Percentiles rank a stretch among this genome's conserved stretches.
These are phyloP conservation scores for Penicillium decumbens DNA, from an alignment of 2,329 filamentous ascomycete species.

Conservation along the genomic window DNA sequence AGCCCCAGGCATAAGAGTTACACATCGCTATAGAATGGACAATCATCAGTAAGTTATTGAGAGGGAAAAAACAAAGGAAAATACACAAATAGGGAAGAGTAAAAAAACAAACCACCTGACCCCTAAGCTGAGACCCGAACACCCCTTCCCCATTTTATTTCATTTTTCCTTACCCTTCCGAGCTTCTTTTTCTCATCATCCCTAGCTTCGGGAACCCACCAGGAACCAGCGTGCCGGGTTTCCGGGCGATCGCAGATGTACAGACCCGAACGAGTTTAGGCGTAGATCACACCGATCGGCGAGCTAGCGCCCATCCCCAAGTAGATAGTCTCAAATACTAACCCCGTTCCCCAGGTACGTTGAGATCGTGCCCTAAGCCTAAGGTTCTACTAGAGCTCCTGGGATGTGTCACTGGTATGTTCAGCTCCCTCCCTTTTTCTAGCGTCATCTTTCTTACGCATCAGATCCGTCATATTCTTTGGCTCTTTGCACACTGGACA, in stretches of 20 bases:
- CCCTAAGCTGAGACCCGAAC: slow-evolving; percentile 2
- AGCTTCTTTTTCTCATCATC: slow-evolving; percentile 7
- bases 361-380: slow-evolving; percentile 3
- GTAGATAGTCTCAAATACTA: slow-evolving; percentile 15
- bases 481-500: neutral
- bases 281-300: slow-evolving; percentile 21
- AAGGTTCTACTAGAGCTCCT: neutral
- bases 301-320: slow-evolving; percentile 10
- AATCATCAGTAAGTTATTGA: neutral
- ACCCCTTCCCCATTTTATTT: neutral
- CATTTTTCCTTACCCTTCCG: neutral
- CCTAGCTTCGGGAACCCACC: slow-evolving; percentile 18
- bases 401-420: slow-evolving; percentile 10
- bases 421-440: slow-evolving; percentile 5
- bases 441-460: slow-evolving; percentile 11
- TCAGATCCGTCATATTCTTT: slow-evolving; percentile 18
- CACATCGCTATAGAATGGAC: slow-evolving; percentile 10
- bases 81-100: neutral
- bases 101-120: neutral
- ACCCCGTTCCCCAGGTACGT: slow-evolving; percentile 11
- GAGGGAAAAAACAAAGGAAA: slow-evolving; percentile 2
- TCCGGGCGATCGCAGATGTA: slow-evolving; percentile 21
- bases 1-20: slow-evolving; percentile 23
- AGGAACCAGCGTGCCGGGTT: slow-evolving; percentile 22
- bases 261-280: slow-evolving; percentile 22